Base-by-base conservation (phyloP, 345 rosid species). In the Carallia pectinifolia region DNA sequence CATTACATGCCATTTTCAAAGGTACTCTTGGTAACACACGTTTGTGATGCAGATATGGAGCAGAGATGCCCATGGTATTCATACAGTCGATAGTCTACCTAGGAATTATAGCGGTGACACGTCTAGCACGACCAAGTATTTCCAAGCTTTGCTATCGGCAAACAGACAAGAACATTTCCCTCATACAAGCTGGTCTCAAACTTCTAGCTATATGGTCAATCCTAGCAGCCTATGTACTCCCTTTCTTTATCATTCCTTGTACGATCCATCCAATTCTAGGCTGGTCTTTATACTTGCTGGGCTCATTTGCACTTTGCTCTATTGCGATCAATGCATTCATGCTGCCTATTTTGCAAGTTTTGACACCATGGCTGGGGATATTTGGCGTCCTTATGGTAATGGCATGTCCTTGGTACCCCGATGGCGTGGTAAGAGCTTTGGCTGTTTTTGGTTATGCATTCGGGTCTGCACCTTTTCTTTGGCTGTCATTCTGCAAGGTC, bases 221-320 rank as follows among this genome's bases (percentile, higher is more conserved):
- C 68, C 81, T 95, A 30, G 87, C 84, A 13, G 87, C 96, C 19
- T 92, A 95, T 76, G 15, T 79, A 3, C 52, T 88, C 37, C 98
- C 99, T 8, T 89, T 88, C 87, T 82, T 91, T 77, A 74, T 84
- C 61, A 83, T 92, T 40, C 99, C 98, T 53, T 79, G 81, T 44
- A 95, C 99, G 1, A 72, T 95, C 18, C 92, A 95, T 74, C 97
- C 98, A 1, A 2, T 95, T 40, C 65, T 88, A 0, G 99, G 98
- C 48, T 95, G 99, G 98, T 76, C 76, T 2, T 33, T 95, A 27
- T 95, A 95, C 84, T 79, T 92, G 77, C 81, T 87, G 2, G 96
- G 97, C 37, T 68, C 90, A 0, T 82, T 89, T 5, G 87, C 94
- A 12, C 86, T 95, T 30, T 83, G 83, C 58, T 80, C 82, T 12